Evolutionary conservation across 2,329 filamentous ascomycete species (phyloP).

Genomic region (Clarireedia homoeocarpa): DNA sequence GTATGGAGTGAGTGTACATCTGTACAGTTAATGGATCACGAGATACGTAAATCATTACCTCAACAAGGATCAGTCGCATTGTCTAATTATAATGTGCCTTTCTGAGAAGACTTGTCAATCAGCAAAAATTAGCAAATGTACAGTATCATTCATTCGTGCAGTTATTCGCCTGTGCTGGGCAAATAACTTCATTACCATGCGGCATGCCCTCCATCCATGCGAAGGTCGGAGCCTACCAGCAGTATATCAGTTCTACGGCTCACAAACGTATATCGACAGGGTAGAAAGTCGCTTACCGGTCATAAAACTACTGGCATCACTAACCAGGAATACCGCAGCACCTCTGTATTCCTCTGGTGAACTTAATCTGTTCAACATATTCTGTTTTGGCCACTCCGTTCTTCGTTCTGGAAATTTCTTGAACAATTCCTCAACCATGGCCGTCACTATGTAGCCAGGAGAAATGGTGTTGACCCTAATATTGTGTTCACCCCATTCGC

Average conservation of each 20-base stretch:
- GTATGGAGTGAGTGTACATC: too few relatives aligned
- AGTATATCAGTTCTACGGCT: too few relatives aligned
- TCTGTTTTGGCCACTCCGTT: slow-evolving; percentile 69
- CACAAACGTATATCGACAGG: too few relatives aligned
- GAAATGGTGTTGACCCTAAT: slow-evolving; percentile 79
- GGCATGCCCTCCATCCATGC: slow-evolving; percentile 30
- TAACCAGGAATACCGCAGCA: slow-evolving; percentile 59
- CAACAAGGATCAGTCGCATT: too few relatives aligned
- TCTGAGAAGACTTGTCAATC: too few relatives aligned
- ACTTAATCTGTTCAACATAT: slow-evolving; percentile 71
- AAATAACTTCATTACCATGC: slow-evolving; percentile 38
- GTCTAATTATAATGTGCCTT: too few relatives aligned
- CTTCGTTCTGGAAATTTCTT: slow-evolving; percentile 62
- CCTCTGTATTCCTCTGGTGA: slow-evolving; percentile 63
- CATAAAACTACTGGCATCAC: slow-evolving; percentile 63
- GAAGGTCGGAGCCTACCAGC: slow-evolving; percentile 15
- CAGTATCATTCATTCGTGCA: too few relatives aligned
- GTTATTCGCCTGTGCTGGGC: too few relatives aligned
- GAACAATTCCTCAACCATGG: slow-evolving; percentile 79
- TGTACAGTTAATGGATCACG: too few relatives aligned
- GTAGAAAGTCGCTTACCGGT: slow-evolving; percentile 38
- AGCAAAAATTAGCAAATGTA: too few relatives aligned
- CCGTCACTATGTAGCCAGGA: slow-evolving; percentile 71
- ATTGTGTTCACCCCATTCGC: slow-evolving; percentile 58
- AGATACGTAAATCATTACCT: too few relatives aligned